Base-by-base conservation (phyloP, 495 filamentous ascomycete species). In the Glutinoglossum americanum region DNA sequence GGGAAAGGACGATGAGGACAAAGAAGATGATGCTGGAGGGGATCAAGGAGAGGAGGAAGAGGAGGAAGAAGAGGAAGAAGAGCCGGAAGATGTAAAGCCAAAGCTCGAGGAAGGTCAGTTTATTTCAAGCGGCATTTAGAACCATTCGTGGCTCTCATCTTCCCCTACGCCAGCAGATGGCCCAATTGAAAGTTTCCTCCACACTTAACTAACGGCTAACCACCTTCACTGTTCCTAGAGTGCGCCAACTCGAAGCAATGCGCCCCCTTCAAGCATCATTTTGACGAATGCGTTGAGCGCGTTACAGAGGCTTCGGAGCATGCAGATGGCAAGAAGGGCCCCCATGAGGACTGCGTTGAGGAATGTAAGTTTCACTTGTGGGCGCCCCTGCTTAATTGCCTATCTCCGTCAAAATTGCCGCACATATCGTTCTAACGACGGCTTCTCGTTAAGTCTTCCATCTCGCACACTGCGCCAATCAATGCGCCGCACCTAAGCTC, bases 261-360 rank as follows among this genome's bases (percentile, higher is more conserved):
- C 73, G 74, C 80, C 49, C 82, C 84, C 30, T 77, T 78, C 63
- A 98, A 96, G 80, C 89, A 97, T 78, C 92, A 98, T 77, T 97
- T 80, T 71, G 89, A 96, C 61, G 89, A 95, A 72, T 98, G 92
- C 69, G 85, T 87, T 64, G 89, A 94, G 75, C 87, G 92, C 63
- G 92, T 96, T 62, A 90, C 81, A 58, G 71, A 70, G 64, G 80
- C 84, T 68, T 72, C 80, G 63, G 79, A 84, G 63, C 68, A 69
- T 53, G 73, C 76, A 64, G 81, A 76, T 62, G 73, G 76, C 67
- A 75, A 76, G 70, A 72, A 77, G 68, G 77, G 73, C 11, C 70
- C 76, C 60, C 77, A 83, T 65, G 92, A 98, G 77, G 90, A 98
- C 75, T 98, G 92, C 65, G 86, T 98, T 61, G 92, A 98, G 76